Evolutionary conservation across 352 stramenopile genomes (phyloP).

Genomic region (Thraustochytrium sp.): DNA sequence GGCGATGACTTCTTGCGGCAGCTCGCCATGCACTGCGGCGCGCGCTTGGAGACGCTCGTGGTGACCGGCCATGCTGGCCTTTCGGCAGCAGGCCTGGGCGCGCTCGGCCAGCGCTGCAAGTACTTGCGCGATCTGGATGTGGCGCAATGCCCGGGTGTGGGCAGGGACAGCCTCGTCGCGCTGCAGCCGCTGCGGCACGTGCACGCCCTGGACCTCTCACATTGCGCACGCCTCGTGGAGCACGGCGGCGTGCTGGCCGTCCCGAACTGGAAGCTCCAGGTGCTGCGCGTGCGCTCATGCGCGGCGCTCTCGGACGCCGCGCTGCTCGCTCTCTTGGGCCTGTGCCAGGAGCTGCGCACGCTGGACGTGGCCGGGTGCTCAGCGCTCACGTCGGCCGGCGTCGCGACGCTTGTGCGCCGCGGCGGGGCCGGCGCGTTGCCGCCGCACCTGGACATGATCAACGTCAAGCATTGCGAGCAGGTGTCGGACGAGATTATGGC

Average conservation of each 20-base stretch:
- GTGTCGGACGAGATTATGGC: neutral
- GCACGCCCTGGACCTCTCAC: neutral
- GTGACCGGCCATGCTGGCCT: neutral
- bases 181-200: conserved; percentile 18
- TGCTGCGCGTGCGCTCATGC: neutral
- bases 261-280: conserved; percentile 8
- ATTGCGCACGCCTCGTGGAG: neutral
- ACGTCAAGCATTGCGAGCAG: neutral
- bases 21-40: neutral
- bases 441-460: conserved; percentile 10
- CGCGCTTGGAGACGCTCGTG: neutral
- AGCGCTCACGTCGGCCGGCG: neutral
- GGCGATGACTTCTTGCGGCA: neutral
- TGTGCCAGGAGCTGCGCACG: conserved; percentile 30
- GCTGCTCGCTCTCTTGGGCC: neutral
- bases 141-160: neutral
- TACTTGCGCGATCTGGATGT: neutral
- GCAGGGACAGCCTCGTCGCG: neutral
- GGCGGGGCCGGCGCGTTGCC: too few relatives aligned
- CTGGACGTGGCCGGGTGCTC: neutral
- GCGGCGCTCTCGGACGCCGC: neutral
- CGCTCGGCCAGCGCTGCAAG: neutral
- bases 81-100: neutral
- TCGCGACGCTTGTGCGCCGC: neutral
- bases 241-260: neutral